A percentile compares a stretch with the other conserved stretches of the same genome.
Evolutionary conservation across 2,329 filamentous ascomycete genomes (phyloP).

Genomic region (Hypoxylon sp.): DNA sequence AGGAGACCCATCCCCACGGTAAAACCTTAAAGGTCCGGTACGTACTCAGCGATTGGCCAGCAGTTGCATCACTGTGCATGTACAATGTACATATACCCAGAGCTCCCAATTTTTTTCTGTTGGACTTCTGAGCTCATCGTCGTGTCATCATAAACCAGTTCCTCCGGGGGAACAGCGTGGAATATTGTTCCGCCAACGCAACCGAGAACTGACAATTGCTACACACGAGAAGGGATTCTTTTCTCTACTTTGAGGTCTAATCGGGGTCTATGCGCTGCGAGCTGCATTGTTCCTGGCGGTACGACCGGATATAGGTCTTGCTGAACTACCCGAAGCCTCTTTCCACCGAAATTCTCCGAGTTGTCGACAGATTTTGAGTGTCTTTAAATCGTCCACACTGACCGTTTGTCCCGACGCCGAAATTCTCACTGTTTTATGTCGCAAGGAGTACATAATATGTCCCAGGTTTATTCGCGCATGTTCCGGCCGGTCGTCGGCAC

Average conservation of each 20-base stretch:
- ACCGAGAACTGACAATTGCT: conserved; percentile 1
- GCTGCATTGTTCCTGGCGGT: conserved; percentile 18
- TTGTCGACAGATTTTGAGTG: conserved; percentile 23
- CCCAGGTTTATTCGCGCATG: conserved; percentile 32
- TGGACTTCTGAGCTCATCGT: conserved; percentile 32
- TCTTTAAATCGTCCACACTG: not conserved
- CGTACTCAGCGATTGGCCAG: conserved; percentile 8
- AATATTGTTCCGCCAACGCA: not conserved
- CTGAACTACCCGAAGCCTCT: conserved; percentile 39
- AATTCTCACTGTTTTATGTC: not conserved
- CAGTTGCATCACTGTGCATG: conserved; percentile 42
- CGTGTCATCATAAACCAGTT: conserved; percentile 36
- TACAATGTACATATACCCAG: conserved; percentile 13
- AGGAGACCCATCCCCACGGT: not conserved
- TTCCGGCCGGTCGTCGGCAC: conserved; percentile 19
- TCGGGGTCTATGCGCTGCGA: conserved; percentile 5
- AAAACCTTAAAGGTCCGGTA: not conserved
- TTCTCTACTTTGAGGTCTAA: conserved; percentile 1
- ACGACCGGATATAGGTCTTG: conserved; percentile 33
- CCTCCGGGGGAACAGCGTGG: not conserved
- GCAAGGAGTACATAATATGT: conserved; percentile 23
- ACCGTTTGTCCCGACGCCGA: not conserved
- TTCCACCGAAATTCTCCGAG: conserved; percentile 33
- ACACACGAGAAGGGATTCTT: not conserved
- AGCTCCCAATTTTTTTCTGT: conserved; percentile 30